Evolutionary conservation across 2,329 filamentous ascomycete genomes (phyloP).

Genomic region (Penicillium sp.): DNA sequence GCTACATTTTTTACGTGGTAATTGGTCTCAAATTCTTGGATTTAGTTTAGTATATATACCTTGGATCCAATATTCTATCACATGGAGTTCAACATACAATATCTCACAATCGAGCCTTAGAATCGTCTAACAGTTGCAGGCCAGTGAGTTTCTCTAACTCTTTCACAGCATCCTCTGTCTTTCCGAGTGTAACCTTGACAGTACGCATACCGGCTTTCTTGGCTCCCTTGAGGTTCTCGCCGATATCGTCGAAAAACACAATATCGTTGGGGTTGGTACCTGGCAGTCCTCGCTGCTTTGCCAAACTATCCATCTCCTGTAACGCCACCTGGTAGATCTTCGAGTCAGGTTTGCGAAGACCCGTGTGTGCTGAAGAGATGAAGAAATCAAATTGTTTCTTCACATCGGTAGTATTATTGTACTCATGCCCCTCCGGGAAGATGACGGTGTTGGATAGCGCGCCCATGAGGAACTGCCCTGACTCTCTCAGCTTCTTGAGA

Average conservation of each 20-base stretch:
- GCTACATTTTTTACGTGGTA: no score
- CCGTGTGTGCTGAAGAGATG: constrained; percentile 81
- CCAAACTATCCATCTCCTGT: constrained; percentile 63
- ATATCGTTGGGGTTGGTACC: constrained; percentile 66
- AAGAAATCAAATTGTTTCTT: constrained; percentile 79
- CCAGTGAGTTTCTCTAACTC: constrained; percentile 77
- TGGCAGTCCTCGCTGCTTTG: constrained; percentile 57
- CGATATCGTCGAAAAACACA: constrained; percentile 91
- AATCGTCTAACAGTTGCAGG: constrained; percentile 49
- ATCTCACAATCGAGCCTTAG: constrained; percentile 38
- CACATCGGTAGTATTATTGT: constrained; percentile 64
- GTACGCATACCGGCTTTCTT: constrained; percentile 74
- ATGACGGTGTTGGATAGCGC: constrained; percentile 89
- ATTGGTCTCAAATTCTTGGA: not conserved
- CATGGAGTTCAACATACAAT: not conserved
- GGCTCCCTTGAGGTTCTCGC: constrained; percentile 83
- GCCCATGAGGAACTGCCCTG: constrained; percentile 69
- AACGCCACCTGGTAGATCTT: constrained; percentile 77
- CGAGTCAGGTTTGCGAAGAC: constrained; percentile 82
- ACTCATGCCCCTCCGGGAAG: constrained; percentile 73
- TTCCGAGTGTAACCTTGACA: constrained; percentile 80
- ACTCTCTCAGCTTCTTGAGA: constrained; percentile 66
- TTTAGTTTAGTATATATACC: not conserved
- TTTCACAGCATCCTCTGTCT: constrained; percentile 76
- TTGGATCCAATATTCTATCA: no score